A percentile compares a stretch with the other conserved stretches of the same genome.
Conservation (phyloP, 495 filamentous ascomycete genomes). For the Penicillium dipodomyicola region DNA sequence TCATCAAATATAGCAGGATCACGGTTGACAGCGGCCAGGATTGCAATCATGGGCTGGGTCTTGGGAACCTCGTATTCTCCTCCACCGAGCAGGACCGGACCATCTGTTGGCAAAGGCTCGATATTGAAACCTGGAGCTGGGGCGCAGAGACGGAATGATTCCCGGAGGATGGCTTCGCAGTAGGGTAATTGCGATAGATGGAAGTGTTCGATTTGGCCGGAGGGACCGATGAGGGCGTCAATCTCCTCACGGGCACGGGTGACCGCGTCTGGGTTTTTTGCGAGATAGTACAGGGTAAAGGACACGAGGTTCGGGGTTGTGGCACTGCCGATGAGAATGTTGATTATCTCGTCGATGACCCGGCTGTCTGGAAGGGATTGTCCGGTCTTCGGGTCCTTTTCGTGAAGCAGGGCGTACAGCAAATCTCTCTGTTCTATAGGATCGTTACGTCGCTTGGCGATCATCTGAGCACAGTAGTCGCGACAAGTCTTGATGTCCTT, state of each 20-base stretch:
- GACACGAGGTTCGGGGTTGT: slow-evolving; percentile 46
- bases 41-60: slow-evolving; percentile 58
- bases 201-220: slow-evolving; percentile 37
- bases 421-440: slow-evolving; percentile 58
- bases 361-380: slow-evolving; percentile 56
- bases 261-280: slow-evolving; percentile 37
- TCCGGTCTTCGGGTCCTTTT: slow-evolving; percentile 65
- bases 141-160: slow-evolving; percentile 67
- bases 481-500: slow-evolving; percentile 56
- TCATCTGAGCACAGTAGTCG: slow-evolving; percentile 55
- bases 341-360: slow-evolving; percentile 66
- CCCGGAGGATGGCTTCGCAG: slow-evolving; percentile 64
- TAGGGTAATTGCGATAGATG: slow-evolving; percentile 67
- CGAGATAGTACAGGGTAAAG: slow-evolving; percentile 47
- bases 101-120: slow-evolving; percentile 50
- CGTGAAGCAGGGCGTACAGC: slow-evolving; percentile 65
- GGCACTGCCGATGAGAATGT: slow-evolving; percentile 47
- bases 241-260: slow-evolving; percentile 42
- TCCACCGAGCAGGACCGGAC: slow-evolving; percentile 50
- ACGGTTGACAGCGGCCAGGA: slow-evolving; percentile 64
- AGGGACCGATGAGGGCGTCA: slow-evolving; percentile 36
- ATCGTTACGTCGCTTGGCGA: slow-evolving; percentile 53
- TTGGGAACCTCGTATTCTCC: slow-evolving; percentile 66
- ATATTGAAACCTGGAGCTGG: slow-evolving; percentile 65
- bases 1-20: slow-evolving; percentile 67